Evolutionary conservation across 768 basidiomycete species (phyloP).

Genomic region (Boletus reticulatus): DNA sequence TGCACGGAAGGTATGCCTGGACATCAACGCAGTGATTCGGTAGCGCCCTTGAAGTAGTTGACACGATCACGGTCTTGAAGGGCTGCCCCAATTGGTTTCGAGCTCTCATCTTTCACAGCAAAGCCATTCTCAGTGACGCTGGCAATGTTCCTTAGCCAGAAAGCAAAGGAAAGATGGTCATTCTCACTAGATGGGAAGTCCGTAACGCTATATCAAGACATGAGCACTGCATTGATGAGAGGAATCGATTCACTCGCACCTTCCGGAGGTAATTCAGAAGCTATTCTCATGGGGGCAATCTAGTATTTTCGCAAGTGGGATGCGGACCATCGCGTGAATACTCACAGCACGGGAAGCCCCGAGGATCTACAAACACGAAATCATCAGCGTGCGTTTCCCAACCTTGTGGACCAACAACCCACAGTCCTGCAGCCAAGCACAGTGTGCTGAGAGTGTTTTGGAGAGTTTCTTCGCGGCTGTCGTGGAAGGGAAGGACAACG

Average conservation of each 20-base stretch:
- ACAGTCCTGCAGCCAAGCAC: constrained; percentile 68
- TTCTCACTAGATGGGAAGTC: constrained; percentile 53
- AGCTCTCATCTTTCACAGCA: constrained; percentile 62
- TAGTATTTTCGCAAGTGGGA: not conserved
- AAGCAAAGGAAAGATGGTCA: too few relatives aligned
- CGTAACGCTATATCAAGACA: constrained; percentile 36
- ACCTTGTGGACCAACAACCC: constrained; percentile 21
- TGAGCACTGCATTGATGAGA: not conserved
- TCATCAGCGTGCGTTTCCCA: not conserved
- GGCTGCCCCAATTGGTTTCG: constrained; percentile 50
- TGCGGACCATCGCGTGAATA: not conserved
- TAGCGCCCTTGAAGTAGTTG: constrained; percentile 63
- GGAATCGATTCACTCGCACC: constrained; percentile 31
- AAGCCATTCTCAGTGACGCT: constrained; percentile 79
- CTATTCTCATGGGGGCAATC: constrained; percentile 22
- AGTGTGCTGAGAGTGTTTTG: constrained; percentile 43
- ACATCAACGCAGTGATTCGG: constrained; percentile 58
- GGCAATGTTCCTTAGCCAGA: not conserved
- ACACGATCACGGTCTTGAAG: constrained; percentile 61
- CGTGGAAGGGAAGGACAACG: constrained; percentile 46
- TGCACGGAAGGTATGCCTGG: constrained; percentile 66
- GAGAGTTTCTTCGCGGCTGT: constrained; percentile 56
- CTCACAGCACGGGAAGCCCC: constrained; percentile 61
- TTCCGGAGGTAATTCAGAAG: constrained; percentile 71
- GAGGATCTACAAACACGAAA: constrained; percentile 43